Evolutionary conservation across 1,139 yeast genomes (phyloP), one percentile per base, ranked within the genome.

Genomic region (Tardiomyces depauwii): DNA sequence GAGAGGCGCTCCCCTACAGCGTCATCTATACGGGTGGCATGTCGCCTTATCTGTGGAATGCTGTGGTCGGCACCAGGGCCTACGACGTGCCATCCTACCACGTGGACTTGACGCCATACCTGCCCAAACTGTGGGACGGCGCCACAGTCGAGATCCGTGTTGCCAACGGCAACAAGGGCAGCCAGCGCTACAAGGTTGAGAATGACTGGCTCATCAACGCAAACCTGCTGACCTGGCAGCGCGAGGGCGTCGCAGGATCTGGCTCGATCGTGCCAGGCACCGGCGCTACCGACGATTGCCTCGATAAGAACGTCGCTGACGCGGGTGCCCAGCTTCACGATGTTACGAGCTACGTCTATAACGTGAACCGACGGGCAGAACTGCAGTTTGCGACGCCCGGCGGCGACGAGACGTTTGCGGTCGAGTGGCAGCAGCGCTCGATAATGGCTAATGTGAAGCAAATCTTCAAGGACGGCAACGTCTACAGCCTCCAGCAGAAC

Each of bases 21-120:
- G 75, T 78, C 3, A 72, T 85, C 25, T 85, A 73, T 63, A 78
- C 93, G 1, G 95, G 95, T 12, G 94, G 94, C 1, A 65, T 82
- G 33, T 76, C 87, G 1, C 94, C 95, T 2, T 72, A 81, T 2
- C 65, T 84, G 44, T 86, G 95, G 95, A 70, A 73, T 40, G 85
- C 94, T 2, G 77, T 83, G 48, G 94, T 86, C 13, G 78, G 85
- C 2, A 71, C 74, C 25, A 73, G 78, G 50, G 82, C 94, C 0
- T 85, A 80, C 63, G 93, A 86, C 61, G 68, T 86, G 28, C 80
- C 77, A 18, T 70, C 81, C 2, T 70, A 81, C 53, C 79, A 76
- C 48, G 59, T 85, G 43, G 94, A 85, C 53, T 57, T 86, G 45
- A 76, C 88, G 6, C 77, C 84, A 0, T 71, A 78, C 51, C 64